Conservation (phyloP, 2,329 filamentous ascomycete species). For the Pestalotiopsis sp. region DNA sequence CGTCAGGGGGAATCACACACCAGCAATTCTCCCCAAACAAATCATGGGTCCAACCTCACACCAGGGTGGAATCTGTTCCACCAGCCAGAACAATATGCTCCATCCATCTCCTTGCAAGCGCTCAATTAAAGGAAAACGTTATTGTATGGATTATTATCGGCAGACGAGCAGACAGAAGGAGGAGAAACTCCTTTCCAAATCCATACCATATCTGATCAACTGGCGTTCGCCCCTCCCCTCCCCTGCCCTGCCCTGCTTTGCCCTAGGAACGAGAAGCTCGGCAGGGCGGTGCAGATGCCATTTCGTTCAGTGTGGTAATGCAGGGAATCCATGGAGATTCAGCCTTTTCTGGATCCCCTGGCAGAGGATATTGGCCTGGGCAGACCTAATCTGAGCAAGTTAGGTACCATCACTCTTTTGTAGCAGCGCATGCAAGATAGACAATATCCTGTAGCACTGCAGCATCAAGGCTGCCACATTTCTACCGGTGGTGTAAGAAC, state of each 20-base stretch:
- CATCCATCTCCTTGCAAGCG: slow-evolving; percentile 6
- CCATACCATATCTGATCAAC: background rate
- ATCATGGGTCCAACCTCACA: slow-evolving; percentile 1
- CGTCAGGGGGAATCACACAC: slow-evolving; percentile 1
- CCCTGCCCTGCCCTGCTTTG: background rate
- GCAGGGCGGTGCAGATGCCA: background rate
- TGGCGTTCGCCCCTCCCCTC: background rate
- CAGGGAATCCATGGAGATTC: background rate
- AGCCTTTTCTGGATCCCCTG: background rate
- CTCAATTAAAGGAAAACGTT: slow-evolving; percentile 10
- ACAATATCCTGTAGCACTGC: background rate
- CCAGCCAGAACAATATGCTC: slow-evolving; percentile 2
- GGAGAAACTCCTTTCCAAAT: background rate
- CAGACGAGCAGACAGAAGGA: background rate
- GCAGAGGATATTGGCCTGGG: background rate
- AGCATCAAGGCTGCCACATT: background rate
- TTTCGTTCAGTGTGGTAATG: background rate
- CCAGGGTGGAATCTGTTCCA: slow-evolving; percentile 7
- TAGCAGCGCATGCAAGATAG: background rate
- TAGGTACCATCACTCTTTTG: background rate
- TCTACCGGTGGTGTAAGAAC: background rate
- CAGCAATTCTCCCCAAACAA: slow-evolving; percentile 7
- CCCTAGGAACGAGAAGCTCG: background rate
- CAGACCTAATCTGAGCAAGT: background rate
- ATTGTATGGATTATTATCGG: slow-evolving; percentile 4